Evolutionary conservation across 352 stramenopile species (phyloP).

Genomic region (Globisporangium okanoganense): DNA sequence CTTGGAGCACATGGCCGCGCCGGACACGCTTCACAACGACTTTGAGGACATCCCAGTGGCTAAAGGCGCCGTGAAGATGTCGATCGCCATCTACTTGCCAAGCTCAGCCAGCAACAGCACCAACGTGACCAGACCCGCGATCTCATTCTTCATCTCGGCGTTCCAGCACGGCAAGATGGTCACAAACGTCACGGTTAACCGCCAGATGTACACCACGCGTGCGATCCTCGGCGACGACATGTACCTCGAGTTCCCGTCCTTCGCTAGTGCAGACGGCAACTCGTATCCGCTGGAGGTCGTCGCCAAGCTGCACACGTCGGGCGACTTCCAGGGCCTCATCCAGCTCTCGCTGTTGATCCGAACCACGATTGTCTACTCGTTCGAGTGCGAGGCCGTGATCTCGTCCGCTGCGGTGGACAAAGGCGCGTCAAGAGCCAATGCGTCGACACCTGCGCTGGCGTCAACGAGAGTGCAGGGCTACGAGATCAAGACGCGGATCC

Average conservation of each 20-base stretch:
- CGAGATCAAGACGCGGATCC: conserved; percentile 15
- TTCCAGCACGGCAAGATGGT: conserved; percentile 12
- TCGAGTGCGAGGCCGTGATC: conserved; percentile 7
- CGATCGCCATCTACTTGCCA: background rate
- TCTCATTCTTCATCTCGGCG: conserved; percentile 18
- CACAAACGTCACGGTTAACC: background rate
- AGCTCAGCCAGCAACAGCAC: background rate
- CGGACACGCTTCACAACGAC: background rate
- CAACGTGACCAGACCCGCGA: background rate
- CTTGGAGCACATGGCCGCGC: background rate
- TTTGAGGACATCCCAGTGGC: background rate
- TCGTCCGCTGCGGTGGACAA: conserved; percentile 7
- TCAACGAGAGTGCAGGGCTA: background rate
- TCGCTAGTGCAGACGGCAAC: background rate
- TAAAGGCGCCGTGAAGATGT: background rate
- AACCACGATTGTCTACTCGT: background rate
- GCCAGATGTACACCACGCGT: background rate
- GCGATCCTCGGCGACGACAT: conserved; percentile 15
- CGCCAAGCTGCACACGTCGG: conserved; percentile 6
- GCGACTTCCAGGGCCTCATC: conserved; percentile 16
- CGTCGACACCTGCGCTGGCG: too few species aligned
- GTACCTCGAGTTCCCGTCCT: conserved; percentile 13
- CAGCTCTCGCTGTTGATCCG: conserved; percentile 13
- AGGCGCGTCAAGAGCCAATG: background rate
- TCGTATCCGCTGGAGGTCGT: background rate